A percentile compares a stretch with the other conserved stretches of the same genome.
Conservation (phyloP, 331 rosid genomes). For the Cydonia oblonga region DNA sequence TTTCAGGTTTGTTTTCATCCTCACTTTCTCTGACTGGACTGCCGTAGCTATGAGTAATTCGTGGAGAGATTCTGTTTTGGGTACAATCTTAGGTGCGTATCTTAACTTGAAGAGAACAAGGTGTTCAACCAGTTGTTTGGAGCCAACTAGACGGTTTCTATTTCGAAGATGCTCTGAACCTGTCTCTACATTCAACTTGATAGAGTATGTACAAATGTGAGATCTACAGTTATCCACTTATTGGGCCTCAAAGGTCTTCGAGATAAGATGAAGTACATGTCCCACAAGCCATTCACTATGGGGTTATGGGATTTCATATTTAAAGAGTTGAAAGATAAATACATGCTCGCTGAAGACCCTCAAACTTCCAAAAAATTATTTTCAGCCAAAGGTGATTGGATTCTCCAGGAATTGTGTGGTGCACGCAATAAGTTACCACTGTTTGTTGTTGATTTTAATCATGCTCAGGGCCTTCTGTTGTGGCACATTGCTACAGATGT, state of each 20-base stretch:
- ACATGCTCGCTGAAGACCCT: too few relatives aligned
- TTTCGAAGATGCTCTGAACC: constrained; percentile 20
- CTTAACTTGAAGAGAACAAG: not conserved
- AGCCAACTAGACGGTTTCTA: not conserved
- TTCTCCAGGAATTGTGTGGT: too few relatives aligned
- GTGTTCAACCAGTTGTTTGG: not conserved
- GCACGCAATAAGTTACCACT: not conserved
- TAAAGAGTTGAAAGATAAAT: too few relatives aligned
- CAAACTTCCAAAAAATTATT: too few relatives aligned
- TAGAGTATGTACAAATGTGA: not conserved
- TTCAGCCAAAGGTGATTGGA: too few relatives aligned
- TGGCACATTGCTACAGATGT: constrained; percentile 50
- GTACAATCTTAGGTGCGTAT: not conserved
- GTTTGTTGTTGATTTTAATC: not conserved
- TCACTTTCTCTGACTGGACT: constrained; percentile 7
- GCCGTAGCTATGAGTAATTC: not conserved
- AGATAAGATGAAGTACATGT: too few relatives aligned
- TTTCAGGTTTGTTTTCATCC: not conserved
- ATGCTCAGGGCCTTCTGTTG: constrained; percentile 18
- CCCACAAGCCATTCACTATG: too few relatives aligned
- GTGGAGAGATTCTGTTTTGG: not conserved
- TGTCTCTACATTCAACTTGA: constrained; percentile 15
- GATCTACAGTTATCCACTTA: not conserved
- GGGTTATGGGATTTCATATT: too few relatives aligned
- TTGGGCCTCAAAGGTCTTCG: too few relatives aligned